Conservation (phyloP, 345 rosid genomes). For the Salix brachista region DNA sequence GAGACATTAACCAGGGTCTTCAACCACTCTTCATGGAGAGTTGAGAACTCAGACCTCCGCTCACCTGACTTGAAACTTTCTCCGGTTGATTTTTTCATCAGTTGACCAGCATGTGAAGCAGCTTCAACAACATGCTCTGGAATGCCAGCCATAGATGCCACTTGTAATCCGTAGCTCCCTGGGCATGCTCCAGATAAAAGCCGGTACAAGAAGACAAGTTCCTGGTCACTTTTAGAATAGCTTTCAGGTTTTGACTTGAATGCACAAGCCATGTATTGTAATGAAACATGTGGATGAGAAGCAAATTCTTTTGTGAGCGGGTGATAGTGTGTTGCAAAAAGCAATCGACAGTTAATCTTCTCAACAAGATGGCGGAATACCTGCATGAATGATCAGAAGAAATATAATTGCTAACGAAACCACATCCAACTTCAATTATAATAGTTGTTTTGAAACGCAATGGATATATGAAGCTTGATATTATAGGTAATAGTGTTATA, state of each 20-base stretch:
- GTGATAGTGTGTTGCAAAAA: constrained; percentile 93
- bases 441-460: too few relatives aligned
- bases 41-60: constrained; percentile 74
- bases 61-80: constrained; percentile 75
- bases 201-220: constrained; percentile 71
- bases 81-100: constrained; percentile 63
- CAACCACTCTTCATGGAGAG: constrained; percentile 88
- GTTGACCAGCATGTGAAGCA: constrained; percentile 54
- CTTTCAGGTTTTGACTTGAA: constrained; percentile 36
- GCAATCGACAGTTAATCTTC: constrained; percentile 75
- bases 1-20: constrained; percentile 46
- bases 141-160: constrained; percentile 88
- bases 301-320: constrained; percentile 89
- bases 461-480: too few relatives aligned
- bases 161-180: constrained; percentile 85
- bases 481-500: too few relatives aligned
- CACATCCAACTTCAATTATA: background rate
- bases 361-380: constrained; percentile 92
- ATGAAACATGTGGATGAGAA: constrained; percentile 72
- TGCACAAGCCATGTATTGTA: constrained; percentile 90
- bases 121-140: constrained; percentile 65
- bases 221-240: constrained; percentile 33
- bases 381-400: constrained; percentile 28
- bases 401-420: background rate
- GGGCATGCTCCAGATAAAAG: constrained; percentile 84